Base-by-base conservation (phyloP, 1,284 basidiomycete species). In the Cryptococcus sp. region DNA sequence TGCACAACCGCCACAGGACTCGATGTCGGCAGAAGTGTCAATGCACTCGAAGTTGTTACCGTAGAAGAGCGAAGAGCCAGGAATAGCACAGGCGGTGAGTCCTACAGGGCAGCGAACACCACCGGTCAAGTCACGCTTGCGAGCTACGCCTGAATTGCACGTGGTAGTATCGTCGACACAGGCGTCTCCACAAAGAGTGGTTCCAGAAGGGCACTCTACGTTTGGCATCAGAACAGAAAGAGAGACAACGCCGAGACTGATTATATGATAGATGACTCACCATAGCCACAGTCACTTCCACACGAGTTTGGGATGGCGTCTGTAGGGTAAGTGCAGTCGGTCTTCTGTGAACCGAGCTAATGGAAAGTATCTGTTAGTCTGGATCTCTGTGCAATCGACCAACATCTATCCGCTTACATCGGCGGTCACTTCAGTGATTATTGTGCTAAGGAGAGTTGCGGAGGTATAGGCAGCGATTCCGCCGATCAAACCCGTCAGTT, bases 51-150 rank as follows among this genome's bases (percentile, higher is more conserved):
- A 61, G 27, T 53, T 56, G 5, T 23, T 19, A 5, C 54, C 38
- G 19, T 22, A 47, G 35, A 55, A 55, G 35, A 41, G 46, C 40
- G 25, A n/a, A 15, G 56, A 48, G 0, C 43, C n/a, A 20, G 58
- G 58, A 17, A 60, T 17, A 16, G 58, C 58, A 47, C 54, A 60
- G 10, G 58, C 50, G n/a, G 47, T 52, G 11, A 56, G 53, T 16
- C 39, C 17, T 3, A 13, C 25, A 8, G 53, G n/a, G 46, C 54
- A 60, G 3, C 43, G n/a, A 47, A 40, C 25, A 3, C 23, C 23
- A 42, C 30, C 25, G 52, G 23, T 35, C 22, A 46, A 16, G 20
- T 46, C n/a, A 30, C 46, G 17, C 40, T 56, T 56, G 22, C 19
- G 40, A n/a, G 27, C 0, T 7, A 51, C 35, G 17, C 52, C 52